Evolutionary conservation across 768 basidiomycete species (phyloP).

Genomic region (Cantharellus anzutake): DNA sequence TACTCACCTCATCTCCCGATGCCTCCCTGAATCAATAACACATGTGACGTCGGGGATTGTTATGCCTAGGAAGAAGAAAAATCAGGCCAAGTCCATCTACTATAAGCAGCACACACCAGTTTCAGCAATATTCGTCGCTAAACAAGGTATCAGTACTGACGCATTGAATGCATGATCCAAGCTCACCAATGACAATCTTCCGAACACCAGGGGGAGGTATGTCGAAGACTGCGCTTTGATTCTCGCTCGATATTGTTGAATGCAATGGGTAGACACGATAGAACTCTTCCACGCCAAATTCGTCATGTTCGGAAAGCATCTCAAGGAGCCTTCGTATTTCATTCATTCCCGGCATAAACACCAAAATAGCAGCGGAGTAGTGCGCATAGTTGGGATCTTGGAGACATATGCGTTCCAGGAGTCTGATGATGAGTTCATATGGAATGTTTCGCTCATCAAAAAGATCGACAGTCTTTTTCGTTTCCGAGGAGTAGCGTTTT

Average conservation of each 20-base stretch:
- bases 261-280: slow-evolving; percentile 79
- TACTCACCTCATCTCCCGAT: slow-evolving; percentile 72
- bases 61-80: slow-evolving; percentile 21
- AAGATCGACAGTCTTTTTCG: slow-evolving; percentile 60
- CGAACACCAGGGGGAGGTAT: slow-evolving; percentile 57
- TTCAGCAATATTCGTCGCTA: slow-evolving; percentile 86
- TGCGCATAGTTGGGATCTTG: slow-evolving; percentile 28
- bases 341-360: slow-evolving; percentile 90
- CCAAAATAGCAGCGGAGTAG: slow-evolving; percentile 64
- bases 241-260: slow-evolving; percentile 82
- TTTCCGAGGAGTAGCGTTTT: slow-evolving; percentile 62
- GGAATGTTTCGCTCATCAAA: slow-evolving; percentile 79
- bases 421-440: slow-evolving; percentile 69
- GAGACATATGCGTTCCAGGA: slow-evolving; percentile 73
- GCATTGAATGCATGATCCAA: neutral
- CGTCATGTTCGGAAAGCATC: slow-evolving; percentile 49
- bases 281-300: slow-evolving; percentile 38
- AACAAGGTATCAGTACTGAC: slow-evolving; percentile 8
- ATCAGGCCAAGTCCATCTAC: neutral
- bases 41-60: slow-evolving; percentile 97
- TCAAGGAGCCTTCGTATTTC: slow-evolving; percentile 86
- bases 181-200: slow-evolving; percentile 86
- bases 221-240: slow-evolving; percentile 81
- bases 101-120: slow-evolving; percentile 32
- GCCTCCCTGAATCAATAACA: slow-evolving; percentile 87